Base-by-base conservation (phyloP, 1,139 yeast genomes). In the Yamadazyma siamensis region DNA sequence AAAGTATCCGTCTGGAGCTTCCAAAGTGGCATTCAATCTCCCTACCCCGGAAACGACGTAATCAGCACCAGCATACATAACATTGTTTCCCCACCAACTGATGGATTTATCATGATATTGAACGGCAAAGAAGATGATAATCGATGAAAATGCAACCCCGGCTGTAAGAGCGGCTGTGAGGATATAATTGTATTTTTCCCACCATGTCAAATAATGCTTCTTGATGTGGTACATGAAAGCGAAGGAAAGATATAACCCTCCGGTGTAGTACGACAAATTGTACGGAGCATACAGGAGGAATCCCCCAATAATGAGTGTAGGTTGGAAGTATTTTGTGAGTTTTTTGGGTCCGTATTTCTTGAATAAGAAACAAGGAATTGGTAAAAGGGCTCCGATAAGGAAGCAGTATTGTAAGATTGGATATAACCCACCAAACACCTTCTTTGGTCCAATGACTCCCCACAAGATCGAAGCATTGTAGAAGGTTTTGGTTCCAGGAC, bases 361-460 rank as follows among this genome's bases (percentile, higher is more conserved):
- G 35, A 68, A 46, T 26, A 51, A 56, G 27, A 62, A 56, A 51
- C 62, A 71, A 34, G 49, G 62, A 42, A 54, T 46, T 3, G 75
- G 75, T 12, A 67, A 43, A 4, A 69, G 40, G 16, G 68, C 69
- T 1, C 82, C 81, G 33, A 75, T 63, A 33, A 75, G 56, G 64
- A 77, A 76, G 37, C 73, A 64, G 54, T 55, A 70, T 45, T 62
- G 59, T 49, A 72, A 48, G 22, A 56, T 46, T 15, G 77, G 77
- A 40, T 72, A 71, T 16, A 69, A 44, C 1, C 63, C 65, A 15
- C 53, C 52, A 44, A 79, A 77, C 6, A 77, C 71, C 29, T 71
- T 64, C 46, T 67, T 65, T 15, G 87, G 86, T 5, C 86, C 86
- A 47, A 80, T 73, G 21, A 72, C 78, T 40, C 85, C 85, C 84